Evolutionary conservation across 1,284 basidiomycete species (phyloP), one percentile per base, ranked within the genome.

Genomic region (Ustilago shanxiensis): DNA sequence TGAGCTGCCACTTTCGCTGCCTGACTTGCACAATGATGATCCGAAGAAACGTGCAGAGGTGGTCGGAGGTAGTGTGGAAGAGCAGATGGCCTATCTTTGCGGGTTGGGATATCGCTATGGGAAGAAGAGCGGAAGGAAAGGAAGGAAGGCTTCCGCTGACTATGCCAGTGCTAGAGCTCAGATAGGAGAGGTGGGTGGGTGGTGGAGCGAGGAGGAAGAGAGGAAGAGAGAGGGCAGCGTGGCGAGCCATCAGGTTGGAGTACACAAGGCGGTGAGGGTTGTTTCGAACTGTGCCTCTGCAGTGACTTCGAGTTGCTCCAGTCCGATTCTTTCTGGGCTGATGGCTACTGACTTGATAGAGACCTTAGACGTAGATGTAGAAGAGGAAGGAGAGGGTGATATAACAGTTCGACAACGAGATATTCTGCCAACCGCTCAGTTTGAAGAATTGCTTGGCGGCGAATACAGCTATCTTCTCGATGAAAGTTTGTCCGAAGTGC

Each of bases 21-120:
- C 51, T 2, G 61, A 61, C 11, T 20, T 44, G 41, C 41, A 44
- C 41, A 44, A 44, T 14, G 35, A 31, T 5, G 41, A 44, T 11
- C 7, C 41, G 20, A 50, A 60, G 20, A 41, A 18, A 16, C 11
- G 49, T 13, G n/a, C 14, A 35, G 14, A 28, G 16, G 24, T 24
- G 29, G 22, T 45, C 6, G 61, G 54, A 31, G 26, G 61, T 8
- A 57, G 55, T n/a, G 63, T 69, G 10, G 72, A 66, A 35, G 74
- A 73, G 45, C 65, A 70, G 53, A 71, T 73, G 74, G 74, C 70
- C 0, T 77, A 73, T 29, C 70, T 77, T 8, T 77, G 70, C 29
- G 74, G 74, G 5, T 24, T 77, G 2, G 70, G 74, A 1, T 77
- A 77, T 37, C 22, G 74, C 8, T 73, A 60, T 24, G 24, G 49